Percentiles rank a stretch among this genome's conserved stretches.
These are phyloP conservation scores for Cercospora beticola DNA, from an alignment of 2,329 filamentous ascomycete genomes.

Conservation along the genomic window DNA sequence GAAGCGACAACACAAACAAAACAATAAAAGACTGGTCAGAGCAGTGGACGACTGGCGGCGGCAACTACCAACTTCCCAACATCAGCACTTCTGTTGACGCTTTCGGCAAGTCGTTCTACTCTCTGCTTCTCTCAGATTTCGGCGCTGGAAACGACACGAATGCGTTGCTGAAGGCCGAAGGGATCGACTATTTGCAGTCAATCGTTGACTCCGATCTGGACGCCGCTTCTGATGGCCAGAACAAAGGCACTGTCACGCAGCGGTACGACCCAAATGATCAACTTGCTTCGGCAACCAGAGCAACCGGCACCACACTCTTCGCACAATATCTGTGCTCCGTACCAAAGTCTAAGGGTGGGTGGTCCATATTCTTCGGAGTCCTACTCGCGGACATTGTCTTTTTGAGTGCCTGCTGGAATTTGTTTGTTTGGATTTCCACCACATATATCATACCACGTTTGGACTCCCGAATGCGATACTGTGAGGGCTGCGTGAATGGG, in stretches of 20 bases:
- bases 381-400: slow-evolving; percentile 14
- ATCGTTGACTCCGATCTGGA: slow-evolving; percentile 6
- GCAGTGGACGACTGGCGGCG: background rate
- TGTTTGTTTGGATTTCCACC: slow-evolving; percentile 1
- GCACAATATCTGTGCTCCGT: slow-evolving; percentile 18
- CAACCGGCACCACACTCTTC: slow-evolving; percentile 4
- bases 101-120: slow-evolving; percentile 16
- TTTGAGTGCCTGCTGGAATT: slow-evolving; percentile 8
- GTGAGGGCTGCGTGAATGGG: slow-evolving; percentile 1
- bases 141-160: slow-evolving; percentile 3
- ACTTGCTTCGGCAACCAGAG: background rate
- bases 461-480: slow-evolving; percentile 3
- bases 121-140: slow-evolving; percentile 10
- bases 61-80: slow-evolving; percentile 3
- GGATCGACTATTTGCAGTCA: slow-evolving; percentile 7
- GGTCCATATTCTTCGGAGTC: slow-evolving; percentile 9
- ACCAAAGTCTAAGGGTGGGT: slow-evolving; percentile 11
- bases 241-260: background rate
- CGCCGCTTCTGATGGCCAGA: background rate
- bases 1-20: background rate
- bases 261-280: background rate
- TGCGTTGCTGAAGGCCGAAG: slow-evolving; percentile 1
- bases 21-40: slow-evolving; percentile 13
- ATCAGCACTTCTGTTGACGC: slow-evolving; percentile 13
- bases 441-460: slow-evolving; percentile 1